Evolutionary conservation across 2,329 filamentous ascomycete species (phyloP), one percentile per base, ranked within the genome.

Genomic region (Aureobasidium vineae): DNA sequence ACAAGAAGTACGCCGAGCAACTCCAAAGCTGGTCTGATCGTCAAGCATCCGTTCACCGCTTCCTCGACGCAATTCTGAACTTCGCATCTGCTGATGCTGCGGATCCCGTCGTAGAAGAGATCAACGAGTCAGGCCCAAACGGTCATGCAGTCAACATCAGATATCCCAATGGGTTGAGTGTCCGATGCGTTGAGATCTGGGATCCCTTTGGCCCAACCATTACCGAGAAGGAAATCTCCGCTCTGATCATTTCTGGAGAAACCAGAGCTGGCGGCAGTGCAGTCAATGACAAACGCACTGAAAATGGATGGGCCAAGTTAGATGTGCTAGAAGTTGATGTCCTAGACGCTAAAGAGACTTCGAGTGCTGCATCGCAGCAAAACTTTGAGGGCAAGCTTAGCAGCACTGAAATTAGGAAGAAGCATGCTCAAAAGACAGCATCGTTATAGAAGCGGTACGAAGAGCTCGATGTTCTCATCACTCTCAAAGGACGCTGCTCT

Each of bases 181-280:
- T 97, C 59, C 89, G 90, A 71, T 92, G 91, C 74, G 90, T 94
- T 53, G 86, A 92, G 74, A 92, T 99, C 65, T 88, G 89, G 72
- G 93, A 99, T 75, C 85, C 90, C 0, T 98, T 90, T 77, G 95
- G 95, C 0, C 95, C 95, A 3, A 97, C 95, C 0, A 90, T 96
- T 68, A 91, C 91, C 0, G 88, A 94, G 66, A 85, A 91, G 75
- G 81, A 84, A 36, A 89, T 98, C 69, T 87, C 90, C 52, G 91
- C 89, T 0, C 82, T 99, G 65, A 89, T 97, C 3, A 88, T 98
- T 6, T 97, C 93, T 6, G 88, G 86, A 15, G 95, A 99, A 80
- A 98, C 95, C 19, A 85, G 91, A 63, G 84, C 87, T 1, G 95
- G 95, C 40, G 95, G 93, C 5, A 82, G 86, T 67, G 90, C 90